Evolutionary conservation across 2,329 filamentous ascomycete genomes (phyloP), one percentile per base, ranked within the genome.

Genomic region (Neofusicoccum cordaticola): DNA sequence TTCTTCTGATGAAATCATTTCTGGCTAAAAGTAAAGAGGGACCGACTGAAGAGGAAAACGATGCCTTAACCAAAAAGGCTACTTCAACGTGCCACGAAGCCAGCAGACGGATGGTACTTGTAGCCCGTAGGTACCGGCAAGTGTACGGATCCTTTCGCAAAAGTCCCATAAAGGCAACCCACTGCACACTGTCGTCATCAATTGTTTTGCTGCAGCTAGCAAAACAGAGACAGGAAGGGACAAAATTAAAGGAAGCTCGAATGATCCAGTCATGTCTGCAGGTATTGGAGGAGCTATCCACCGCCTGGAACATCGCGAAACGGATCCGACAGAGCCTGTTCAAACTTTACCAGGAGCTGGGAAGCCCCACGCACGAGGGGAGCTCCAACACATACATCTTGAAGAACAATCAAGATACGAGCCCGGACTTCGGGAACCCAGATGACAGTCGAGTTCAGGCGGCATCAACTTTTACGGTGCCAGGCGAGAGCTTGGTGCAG

Each of bases 151-250:
- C 71, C 39, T 78, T 78, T 67, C 74, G 68, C 31, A 65, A 64
- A 13, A 77, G 75, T 47, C 75, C 76, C 3, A 70, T 78, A 1
- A 72, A 75, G 1, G 72, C 75, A 0, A 78, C 74, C 1, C 72
- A 78, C 61, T 78, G 74, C 65, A 73, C 70, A 2, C 67, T 78
- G 5, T 77, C 74, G 0, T 74, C 74, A 1, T 72, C 73, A 2
- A 47, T 77, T 19, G 70, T 74, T 39, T 58, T 71, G 8, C 39
- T 66, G 5, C 62, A 62, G 22, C 31, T 47, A 15, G 41, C 51
- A 15, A 34, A 19, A 13, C 39, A 15, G 39, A 37, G 22, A 11
- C 7, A 13, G 2, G 56, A 3, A 5, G 27, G 31, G 17, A 35
- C 12, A 15, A 19, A 12, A n/a, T 11, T 4, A 15, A 48, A 39